These are phyloP conservation scores for Candida buenavistaensis DNA, from an alignment of 1,139 yeast species.

Conservation along the genomic window DNA sequence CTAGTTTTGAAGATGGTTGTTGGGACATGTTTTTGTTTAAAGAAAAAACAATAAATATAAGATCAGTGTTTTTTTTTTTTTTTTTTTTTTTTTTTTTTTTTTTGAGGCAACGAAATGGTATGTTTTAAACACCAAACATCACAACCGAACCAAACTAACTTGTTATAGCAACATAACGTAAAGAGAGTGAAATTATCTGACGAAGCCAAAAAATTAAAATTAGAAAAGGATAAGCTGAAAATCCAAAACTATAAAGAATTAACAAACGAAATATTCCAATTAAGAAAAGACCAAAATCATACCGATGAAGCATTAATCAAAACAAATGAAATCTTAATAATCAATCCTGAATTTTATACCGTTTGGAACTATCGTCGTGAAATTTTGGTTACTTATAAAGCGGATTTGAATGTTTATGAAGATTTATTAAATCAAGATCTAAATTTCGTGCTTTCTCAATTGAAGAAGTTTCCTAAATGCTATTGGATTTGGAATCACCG, in stretches of 20 bases:
- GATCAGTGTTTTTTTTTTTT: slow-evolving; percentile 2
- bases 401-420: slow-evolving; percentile 20
- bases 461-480: slow-evolving; percentile 77
- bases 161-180: slow-evolving; percentile 62
- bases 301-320: slow-evolving; percentile 45
- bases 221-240: slow-evolving; percentile 50
- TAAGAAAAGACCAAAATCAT: slow-evolving; percentile 32
- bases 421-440: slow-evolving; percentile 58
- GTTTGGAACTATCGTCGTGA: slow-evolving; percentile 90
- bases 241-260: slow-evolving; percentile 56
- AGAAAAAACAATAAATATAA: too few species aligned
- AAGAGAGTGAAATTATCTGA: slow-evolving; percentile 59
- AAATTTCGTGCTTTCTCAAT: slow-evolving; percentile 54
- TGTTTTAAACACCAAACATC: slow-evolving; percentile 1
- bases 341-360: slow-evolving; percentile 87
- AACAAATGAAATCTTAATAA: slow-evolving; percentile 52
- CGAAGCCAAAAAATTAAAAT: slow-evolving; percentile 57
- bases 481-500: slow-evolving; percentile 98
- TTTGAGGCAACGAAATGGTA: too few species aligned
- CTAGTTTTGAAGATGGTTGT: slow-evolving; percentile 37
- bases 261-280: slow-evolving; percentile 40
- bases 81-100: neutral
- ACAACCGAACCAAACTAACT: neutral
- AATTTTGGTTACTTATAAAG: slow-evolving; percentile 42
- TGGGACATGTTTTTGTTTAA: too few species aligned